Evolutionary conservation across 331 rosid genomes (phyloP).

Genomic region (Malus hybrid): DNA sequence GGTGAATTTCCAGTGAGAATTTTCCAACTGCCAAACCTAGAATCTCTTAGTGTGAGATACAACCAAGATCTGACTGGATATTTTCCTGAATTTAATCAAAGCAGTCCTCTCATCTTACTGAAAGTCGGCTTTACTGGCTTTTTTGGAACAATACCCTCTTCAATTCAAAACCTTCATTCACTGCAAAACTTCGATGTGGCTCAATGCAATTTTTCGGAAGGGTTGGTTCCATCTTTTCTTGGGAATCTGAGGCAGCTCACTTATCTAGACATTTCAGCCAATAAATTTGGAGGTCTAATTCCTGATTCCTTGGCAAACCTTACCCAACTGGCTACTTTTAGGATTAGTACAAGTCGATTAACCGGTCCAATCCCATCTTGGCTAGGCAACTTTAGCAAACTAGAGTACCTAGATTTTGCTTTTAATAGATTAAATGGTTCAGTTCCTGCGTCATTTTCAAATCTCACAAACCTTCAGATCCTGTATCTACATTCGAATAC

Average conservation of each 20-base stretch:
- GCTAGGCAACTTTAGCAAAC: neutral
- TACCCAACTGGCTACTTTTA: neutral
- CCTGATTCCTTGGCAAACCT: constrained; percentile 1
- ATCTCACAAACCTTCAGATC: too few species aligned
- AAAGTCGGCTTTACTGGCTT: neutral
- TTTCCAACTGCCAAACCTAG: neutral
- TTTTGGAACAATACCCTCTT: neutral
- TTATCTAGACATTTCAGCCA: neutral
- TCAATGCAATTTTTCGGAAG: neutral
- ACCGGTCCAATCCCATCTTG: neutral
- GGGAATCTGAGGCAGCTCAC: neutral
- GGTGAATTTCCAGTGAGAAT: neutral
- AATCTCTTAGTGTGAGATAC: neutral
- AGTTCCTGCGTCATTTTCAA: too few species aligned
- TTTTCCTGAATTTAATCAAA: neutral
- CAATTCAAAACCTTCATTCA: neutral
- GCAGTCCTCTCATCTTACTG: neutral
- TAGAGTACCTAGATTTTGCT: neutral
- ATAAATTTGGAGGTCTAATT: neutral
- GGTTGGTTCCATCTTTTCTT: neutral
- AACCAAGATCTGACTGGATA: neutral
- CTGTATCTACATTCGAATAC: accelerated
- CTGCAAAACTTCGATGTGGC: neutral
- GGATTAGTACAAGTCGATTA: neutral
- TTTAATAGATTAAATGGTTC: neutral